These are phyloP conservation scores for Phylloporus sp. DNA, from an alignment of 768 basidiomycete species.

Conservation along the genomic window DNA sequence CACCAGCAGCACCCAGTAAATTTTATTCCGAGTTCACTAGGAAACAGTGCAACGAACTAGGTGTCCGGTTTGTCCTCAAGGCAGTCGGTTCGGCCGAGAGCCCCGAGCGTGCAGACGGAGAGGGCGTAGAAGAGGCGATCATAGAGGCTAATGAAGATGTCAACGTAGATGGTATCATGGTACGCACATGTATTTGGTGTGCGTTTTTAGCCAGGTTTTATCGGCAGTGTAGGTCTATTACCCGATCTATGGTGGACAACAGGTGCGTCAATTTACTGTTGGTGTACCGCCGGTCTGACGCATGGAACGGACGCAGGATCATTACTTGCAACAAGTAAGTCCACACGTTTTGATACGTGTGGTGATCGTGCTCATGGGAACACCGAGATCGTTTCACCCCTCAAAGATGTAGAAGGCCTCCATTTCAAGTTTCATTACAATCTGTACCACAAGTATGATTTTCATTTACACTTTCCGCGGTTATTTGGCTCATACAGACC, in stretches of 20 bases:
- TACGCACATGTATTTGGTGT: slow-evolving; percentile 33
- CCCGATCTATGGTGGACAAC: slow-evolving; percentile 88
- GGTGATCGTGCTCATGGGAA: neutral
- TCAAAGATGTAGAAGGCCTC: slow-evolving; percentile 97
- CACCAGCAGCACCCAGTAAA: slow-evolving; percentile 72
- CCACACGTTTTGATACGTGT: too few relatives aligned
- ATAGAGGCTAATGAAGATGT: slow-evolving; percentile 91
- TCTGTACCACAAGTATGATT: slow-evolving; percentile 84
- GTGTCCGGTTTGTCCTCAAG: slow-evolving; percentile 81
- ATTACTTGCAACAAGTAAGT: slow-evolving; percentile 89
- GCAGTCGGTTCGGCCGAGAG: slow-evolving; percentile 48
- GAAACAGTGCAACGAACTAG: slow-evolving; percentile 86
- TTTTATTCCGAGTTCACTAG: slow-evolving; percentile 88
- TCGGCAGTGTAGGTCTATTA: slow-evolving; percentile 71
- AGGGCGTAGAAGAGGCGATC: slow-evolving; percentile 94
- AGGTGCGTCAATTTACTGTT: slow-evolving; percentile 46
- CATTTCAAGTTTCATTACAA: slow-evolving; percentile 96
- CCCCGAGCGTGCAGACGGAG: slow-evolving; percentile 55
- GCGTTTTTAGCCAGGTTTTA: neutral
- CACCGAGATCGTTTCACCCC: slow-evolving; percentile 82
- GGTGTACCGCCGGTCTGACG: slow-evolving; percentile 2
- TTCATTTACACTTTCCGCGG: neutral
- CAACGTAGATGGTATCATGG: slow-evolving; percentile 92
- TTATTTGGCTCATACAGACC: neutral
- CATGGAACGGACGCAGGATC: slow-evolving; percentile 55